phyloP scores from a whole-genome alignment of 2,329 filamentous ascomycete genomes.

The Botryotinia convoluta region DNA sequence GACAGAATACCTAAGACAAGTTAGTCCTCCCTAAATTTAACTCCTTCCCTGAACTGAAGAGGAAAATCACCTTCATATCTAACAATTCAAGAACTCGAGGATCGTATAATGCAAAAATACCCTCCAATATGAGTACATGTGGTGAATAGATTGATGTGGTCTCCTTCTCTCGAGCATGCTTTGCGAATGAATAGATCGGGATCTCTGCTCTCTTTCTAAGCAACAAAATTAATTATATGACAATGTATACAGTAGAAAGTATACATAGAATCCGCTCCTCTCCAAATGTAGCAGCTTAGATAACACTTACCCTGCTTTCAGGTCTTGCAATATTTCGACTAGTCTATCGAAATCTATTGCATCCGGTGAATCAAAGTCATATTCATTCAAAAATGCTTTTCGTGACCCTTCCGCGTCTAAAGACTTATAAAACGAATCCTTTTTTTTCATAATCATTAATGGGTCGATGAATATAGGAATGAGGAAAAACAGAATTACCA shows the following conservation, averaged over 20 bases:
- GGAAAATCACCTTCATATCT: conserved; percentile 73
- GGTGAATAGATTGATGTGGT: conserved; percentile 94
- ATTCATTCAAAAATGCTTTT: conserved; percentile 84
- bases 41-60: not conserved
- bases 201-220: conserved; percentile 81
- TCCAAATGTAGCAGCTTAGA: not conserved
- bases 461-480: not conserved
- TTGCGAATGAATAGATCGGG: conserved; percentile 90
- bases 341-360: conserved; percentile 93
- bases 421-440: conserved; percentile 96
- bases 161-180: conserved; percentile 75
- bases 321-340: conserved; percentile 72
- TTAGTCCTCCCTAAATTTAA: conserved; percentile 14
- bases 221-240: conserved; percentile 13
- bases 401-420: conserved; percentile 75
- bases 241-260: not conserved
- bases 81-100: conserved; percentile 78
- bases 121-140: conserved; percentile 91
- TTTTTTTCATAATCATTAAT: conserved; percentile 41
- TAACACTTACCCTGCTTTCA: conserved; percentile 80
- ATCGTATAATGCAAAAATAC: conserved; percentile 93
- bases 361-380: conserved; percentile 91
- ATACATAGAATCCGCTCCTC: not conserved
- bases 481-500: conserved; percentile 57
- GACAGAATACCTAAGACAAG: conserved; percentile 74